Evolutionary conservation across 2,329 filamentous ascomycete genomes (phyloP).

Genomic region (Mycocentrospora acerina): DNA sequence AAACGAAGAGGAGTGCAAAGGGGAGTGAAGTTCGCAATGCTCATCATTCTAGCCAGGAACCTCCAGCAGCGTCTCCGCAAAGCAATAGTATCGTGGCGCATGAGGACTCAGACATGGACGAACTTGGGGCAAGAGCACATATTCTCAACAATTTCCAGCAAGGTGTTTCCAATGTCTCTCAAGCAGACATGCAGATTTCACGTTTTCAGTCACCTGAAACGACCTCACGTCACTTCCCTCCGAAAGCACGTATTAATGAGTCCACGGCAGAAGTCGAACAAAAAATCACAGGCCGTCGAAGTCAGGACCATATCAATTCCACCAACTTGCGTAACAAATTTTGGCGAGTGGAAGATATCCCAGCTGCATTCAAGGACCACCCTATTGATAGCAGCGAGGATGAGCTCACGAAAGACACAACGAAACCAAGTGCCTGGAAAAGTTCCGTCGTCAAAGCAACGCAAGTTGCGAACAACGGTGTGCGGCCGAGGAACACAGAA

Average conservation of each 20-base stretch:
- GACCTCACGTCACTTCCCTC: slow-evolving; percentile 14
- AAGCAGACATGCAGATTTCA: slow-evolving; percentile 1
- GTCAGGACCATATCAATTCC: too few relatives aligned
- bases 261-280: slow-evolving; percentile 10
- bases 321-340: slow-evolving; percentile 16
- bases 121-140: slow-evolving; percentile 3
- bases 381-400: slow-evolving; percentile 14
- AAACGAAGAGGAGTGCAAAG: too few relatives aligned
- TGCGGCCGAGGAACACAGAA: slow-evolving; percentile 1
- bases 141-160: slow-evolving; percentile 15
- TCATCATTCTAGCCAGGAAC: too few relatives aligned
- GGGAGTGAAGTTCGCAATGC: too few relatives aligned
- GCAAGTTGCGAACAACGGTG: slow-evolving; percentile 1
- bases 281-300: not conserved
- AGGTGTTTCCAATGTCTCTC: slow-evolving; percentile 6
- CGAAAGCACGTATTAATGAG: slow-evolving; percentile 25
- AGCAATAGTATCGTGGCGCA: slow-evolving; percentile 6
- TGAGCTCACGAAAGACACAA: slow-evolving; percentile 15
- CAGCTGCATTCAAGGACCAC: not conserved
- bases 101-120: too few relatives aligned
- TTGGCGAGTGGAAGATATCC: slow-evolving; percentile 5
- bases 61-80: not conserved
- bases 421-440: not conserved
- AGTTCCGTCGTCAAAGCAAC: slow-evolving; percentile 4
- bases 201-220: not conserved